Base-by-base conservation (phyloP, 2,329 filamentous ascomycete species). In the Fusarium sp. region DNA sequence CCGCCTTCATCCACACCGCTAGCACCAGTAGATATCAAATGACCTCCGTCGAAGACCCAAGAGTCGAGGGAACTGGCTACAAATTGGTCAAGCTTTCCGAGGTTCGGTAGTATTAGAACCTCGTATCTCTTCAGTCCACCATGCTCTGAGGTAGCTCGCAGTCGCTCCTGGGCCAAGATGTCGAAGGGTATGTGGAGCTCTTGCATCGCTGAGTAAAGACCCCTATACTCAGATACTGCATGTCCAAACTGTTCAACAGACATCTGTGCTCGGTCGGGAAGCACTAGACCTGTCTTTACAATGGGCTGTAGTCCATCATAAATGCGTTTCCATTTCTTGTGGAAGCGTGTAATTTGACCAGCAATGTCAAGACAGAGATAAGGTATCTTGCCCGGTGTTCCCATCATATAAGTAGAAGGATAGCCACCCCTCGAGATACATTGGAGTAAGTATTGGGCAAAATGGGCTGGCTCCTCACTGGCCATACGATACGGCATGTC, bases 331-430 rank as follows among this genome's bases (percentile, higher is more conserved):
- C 20, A 24, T 26, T 34, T 36, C 33, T 49, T 24, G 33, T 51
- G 36, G 14, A 51, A 51, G 3, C 17, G 36, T 3, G 36, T 51
- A 8, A 51, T 51, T 7, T 51, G 15, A 13, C 22, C 15, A 3
- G 48, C 34, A 5, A 40, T 17, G 22, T 51, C 24, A 7, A 51
- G 34, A 22, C 48, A 39, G 17, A 20, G 36, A 17, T 40, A 51
- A 6, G 48, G 48, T 10, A 51, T 51, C 22, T 26, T 51, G n/a
- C 48, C 48, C 15, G 48, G 48, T 3, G 36, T 39, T 9, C 48
- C 48, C 34, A 51, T 51, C 17, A 51, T 51, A n/a, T 51, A 51
- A 20, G 48, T 51, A 14, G 48, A 51, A 10, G 48, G 48, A 3
- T 11, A 18, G 5, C 48, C 48, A 7, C 48, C 48, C 5, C 48